These are phyloP conservation scores for Leccinum pseudoinsigne DNA, from an alignment of 1,284 basidiomycete species.

Conservation along the genomic window DNA sequence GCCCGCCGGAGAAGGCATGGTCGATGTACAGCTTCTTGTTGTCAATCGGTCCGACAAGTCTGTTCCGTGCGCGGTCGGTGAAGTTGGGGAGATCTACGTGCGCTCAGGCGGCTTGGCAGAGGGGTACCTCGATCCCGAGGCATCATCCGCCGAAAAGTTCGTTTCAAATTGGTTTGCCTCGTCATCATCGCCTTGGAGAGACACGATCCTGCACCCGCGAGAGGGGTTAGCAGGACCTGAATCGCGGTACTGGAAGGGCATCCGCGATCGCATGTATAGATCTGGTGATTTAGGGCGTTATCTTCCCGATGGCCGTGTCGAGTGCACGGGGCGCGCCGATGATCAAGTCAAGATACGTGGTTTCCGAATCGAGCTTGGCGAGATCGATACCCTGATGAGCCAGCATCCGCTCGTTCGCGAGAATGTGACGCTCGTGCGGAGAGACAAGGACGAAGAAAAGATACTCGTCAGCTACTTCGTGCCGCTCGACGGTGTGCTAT, in stretches of 20 bases:
- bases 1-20: constrained; percentile 97
- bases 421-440: constrained; percentile 95
- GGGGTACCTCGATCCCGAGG: constrained; percentile 87
- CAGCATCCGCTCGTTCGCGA: constrained; percentile 93
- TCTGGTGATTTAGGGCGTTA: constrained; percentile 97
- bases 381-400: constrained; percentile 97
- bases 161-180: constrained; percentile 89
- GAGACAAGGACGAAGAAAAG: constrained; percentile 99
- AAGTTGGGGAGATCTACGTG: constrained; percentile 99
- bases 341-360: constrained; percentile 99
- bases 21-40: constrained; percentile 96
- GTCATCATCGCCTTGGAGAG: constrained; percentile 52
- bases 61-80: constrained; percentile 91
- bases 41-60: constrained; percentile 93
- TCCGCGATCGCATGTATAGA: constrained; percentile 97
- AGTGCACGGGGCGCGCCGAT: constrained; percentile 97
- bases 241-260: constrained; percentile 90
- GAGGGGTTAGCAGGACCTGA: constrained; percentile 64
- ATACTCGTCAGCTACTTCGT: constrained; percentile 98
- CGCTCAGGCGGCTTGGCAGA: constrained; percentile 96
- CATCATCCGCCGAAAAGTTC: constrained; percentile 90
- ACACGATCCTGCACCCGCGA: constrained; percentile 68
- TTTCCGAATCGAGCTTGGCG: constrained; percentile 98
- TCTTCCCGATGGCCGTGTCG: constrained; percentile 90
- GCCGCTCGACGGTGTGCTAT: constrained; percentile 72